A percentile compares a stretch with the other conserved stretches of the same genome.
phyloP scores from a whole-genome alignment of 352 stramenopile species.

The Globisporangium spinosum region DNA sequence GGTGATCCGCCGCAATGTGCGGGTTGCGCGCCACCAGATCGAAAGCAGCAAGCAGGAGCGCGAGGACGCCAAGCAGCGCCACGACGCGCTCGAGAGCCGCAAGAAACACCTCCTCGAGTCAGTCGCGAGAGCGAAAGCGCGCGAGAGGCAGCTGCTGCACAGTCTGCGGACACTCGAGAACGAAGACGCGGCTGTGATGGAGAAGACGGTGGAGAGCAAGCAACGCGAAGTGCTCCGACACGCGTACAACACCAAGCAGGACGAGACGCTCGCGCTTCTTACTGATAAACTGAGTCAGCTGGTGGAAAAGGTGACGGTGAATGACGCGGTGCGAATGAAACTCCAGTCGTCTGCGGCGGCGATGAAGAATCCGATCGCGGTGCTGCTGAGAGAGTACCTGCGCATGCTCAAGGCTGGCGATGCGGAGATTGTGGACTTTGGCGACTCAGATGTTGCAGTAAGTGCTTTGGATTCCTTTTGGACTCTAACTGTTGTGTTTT shows the following conservation, averaged over 20 bases:
- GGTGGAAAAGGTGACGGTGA: constrained; percentile 4
- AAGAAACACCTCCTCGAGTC: constrained; percentile 25
- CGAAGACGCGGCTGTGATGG: constrained; percentile 17
- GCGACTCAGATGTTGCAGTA: constrained; percentile 34
- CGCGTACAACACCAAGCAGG: constrained; percentile 26
- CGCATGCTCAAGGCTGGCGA: constrained; percentile 30
- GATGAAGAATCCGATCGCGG: constrained; percentile 27
- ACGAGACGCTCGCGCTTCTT: neutral
- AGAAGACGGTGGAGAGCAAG: constrained; percentile 14
- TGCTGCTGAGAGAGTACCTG: constrained; percentile 33
- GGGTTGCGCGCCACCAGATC: constrained; percentile 25
- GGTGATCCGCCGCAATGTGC: constrained; percentile 34
- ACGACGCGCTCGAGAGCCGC: constrained; percentile 19
- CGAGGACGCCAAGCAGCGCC: constrained; percentile 23
- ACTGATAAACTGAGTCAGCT: constrained; percentile 9
- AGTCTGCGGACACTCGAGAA: constrained; percentile 28
- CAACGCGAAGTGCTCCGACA: constrained; percentile 32
- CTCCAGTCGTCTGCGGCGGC: neutral
- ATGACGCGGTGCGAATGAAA: neutral
- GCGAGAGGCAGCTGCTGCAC: constrained; percentile 24
- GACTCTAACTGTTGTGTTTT: neutral
- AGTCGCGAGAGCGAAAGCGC: constrained; percentile 20
- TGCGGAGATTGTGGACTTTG: constrained; percentile 36
- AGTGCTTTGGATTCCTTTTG: neutral
- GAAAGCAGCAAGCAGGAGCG: constrained; percentile 36